Evolutionary conservation across 2,329 filamentous ascomycete species (phyloP).

Genomic region (Aspergillus transmontanensis): DNA sequence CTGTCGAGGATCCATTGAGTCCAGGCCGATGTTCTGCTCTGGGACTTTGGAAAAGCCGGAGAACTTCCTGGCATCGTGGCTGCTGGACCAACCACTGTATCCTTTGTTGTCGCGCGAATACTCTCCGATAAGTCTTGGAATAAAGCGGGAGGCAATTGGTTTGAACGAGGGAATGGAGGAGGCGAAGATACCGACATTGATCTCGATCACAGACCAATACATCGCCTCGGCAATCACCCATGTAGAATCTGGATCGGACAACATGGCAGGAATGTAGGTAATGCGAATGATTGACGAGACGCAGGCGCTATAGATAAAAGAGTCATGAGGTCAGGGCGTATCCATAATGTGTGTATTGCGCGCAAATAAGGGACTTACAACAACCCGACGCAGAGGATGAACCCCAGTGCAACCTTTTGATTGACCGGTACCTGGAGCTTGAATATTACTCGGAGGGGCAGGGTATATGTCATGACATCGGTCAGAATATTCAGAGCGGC

Average conservation of each 20-base stretch:
- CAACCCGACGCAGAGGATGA: slow-evolving; percentile 56
- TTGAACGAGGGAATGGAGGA: slow-evolving; percentile 47
- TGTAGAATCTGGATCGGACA: slow-evolving; percentile 38
- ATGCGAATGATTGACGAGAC: slow-evolving; percentile 52
- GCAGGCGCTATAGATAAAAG: slow-evolving; percentile 39
- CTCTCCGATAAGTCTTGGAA: slow-evolving; percentile 45
- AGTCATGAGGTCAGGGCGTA: not conserved
- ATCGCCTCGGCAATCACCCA: slow-evolving; percentile 45
- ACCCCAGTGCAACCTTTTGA: slow-evolving; percentile 50
- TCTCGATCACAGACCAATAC: slow-evolving; percentile 50
- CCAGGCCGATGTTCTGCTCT: slow-evolving; percentile 22
- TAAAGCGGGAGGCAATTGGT: slow-evolving; percentile 43
- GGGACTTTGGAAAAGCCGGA: slow-evolving; percentile 31
- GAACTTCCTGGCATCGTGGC: slow-evolving; percentile 19
- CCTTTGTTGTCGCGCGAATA: slow-evolving; percentile 29
- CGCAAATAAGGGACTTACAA: slow-evolving; percentile 32
- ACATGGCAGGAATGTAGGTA: slow-evolving; percentile 48
- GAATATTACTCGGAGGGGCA: slow-evolving; percentile 54
- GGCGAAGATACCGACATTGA: slow-evolving; percentile 47
- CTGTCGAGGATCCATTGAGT: slow-evolving; percentile 13
- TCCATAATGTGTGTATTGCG: no score
- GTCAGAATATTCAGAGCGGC: slow-evolving; percentile 63
- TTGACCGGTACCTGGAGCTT: slow-evolving; percentile 50
- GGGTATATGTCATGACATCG: slow-evolving; percentile 57
- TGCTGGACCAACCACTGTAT: slow-evolving; percentile 28